These are phyloP conservation scores for Citrus maxima DNA, from an alignment of 345 rosid genomes.

Conservation along the genomic window DNA sequence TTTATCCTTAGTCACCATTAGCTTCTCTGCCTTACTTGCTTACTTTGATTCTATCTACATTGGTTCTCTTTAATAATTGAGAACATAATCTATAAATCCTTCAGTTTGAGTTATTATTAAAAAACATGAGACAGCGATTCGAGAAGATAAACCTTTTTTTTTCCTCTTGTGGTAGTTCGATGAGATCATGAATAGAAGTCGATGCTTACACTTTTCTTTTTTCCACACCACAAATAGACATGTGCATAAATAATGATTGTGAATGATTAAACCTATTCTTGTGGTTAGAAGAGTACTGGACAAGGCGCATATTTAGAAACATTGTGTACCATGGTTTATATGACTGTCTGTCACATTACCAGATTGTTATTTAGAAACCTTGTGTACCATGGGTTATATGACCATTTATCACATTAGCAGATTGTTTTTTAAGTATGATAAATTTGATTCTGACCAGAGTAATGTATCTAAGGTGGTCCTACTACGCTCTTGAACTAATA, in stretches of 20 bases:
- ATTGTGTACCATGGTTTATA: not conserved
- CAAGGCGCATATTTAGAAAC: not conserved
- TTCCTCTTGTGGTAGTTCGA: too few relatives aligned
- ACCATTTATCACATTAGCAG: not conserved
- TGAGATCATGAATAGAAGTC: not conserved
- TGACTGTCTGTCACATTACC: not conserved
- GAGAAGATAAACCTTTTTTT: not conserved
- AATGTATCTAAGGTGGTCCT: not conserved
- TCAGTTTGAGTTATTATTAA: not conserved
- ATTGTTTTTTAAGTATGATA: not conserved
- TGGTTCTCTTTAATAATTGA: not conserved
- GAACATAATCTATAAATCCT: not conserved
- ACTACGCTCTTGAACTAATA: not conserved
- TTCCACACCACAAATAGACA: not conserved
- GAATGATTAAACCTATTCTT: not conserved
- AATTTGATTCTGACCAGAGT: not conserved
- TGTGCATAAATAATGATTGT: not conserved
- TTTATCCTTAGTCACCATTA: not conserved
- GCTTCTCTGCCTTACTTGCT: not conserved
- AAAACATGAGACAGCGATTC: not conserved
- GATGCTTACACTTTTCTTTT: not conserved
- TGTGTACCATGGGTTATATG: not conserved
- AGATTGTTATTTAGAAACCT: not conserved
- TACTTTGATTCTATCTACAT: conserved; percentile 3
- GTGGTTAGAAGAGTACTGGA: not conserved